Percentiles rank a stretch among this genome's conserved stretches.
Evolutionary conservation across 2,329 filamentous ascomycete species (phyloP).

Genomic region (Moelleriella libera): DNA sequence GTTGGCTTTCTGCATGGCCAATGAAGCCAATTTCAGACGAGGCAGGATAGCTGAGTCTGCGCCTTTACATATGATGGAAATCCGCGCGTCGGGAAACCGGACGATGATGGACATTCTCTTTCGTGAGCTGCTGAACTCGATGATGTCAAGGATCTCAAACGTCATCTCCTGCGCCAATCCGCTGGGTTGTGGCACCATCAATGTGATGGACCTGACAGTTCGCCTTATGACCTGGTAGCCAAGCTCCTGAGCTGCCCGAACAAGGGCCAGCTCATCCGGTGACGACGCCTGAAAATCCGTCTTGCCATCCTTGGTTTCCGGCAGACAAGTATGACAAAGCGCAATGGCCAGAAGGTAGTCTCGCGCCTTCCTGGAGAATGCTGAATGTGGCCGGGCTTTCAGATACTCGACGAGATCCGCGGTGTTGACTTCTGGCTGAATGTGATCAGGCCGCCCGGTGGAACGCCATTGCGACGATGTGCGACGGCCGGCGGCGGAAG

Average conservation of each 20-base stretch:
- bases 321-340: conserved; percentile 81
- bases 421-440: conserved; percentile 48
- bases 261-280: conserved; percentile 77
- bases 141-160: conserved; percentile 73
- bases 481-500: conserved; percentile 21
- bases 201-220: conserved; percentile 52
- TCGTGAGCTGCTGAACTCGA: conserved; percentile 79
- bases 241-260: conserved; percentile 72
- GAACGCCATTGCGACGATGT: conserved; percentile 37
- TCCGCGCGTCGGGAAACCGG: conserved; percentile 68
- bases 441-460: conserved; percentile 30
- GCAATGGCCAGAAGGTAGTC: conserved; percentile 77
- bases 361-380: conserved; percentile 65
- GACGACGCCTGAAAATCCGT: conserved; percentile 81
- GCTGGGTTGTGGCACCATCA: conserved; percentile 25
- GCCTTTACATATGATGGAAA: conserved; percentile 80
- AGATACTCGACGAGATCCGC: conserved; percentile 68
- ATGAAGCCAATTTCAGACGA: conserved; percentile 53
- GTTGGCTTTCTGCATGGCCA: conserved; percentile 64
- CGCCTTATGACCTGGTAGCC: conserved; percentile 66
- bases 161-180: conserved; percentile 35
- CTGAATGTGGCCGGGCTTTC: conserved; percentile 55
- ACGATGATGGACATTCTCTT: conserved; percentile 88
- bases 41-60: conserved; percentile 76
- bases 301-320: conserved; percentile 56